These are phyloP conservation scores for Micractinium conductrix DNA, from an alignment of 139 green algal species.

Conservation along the genomic window DNA sequence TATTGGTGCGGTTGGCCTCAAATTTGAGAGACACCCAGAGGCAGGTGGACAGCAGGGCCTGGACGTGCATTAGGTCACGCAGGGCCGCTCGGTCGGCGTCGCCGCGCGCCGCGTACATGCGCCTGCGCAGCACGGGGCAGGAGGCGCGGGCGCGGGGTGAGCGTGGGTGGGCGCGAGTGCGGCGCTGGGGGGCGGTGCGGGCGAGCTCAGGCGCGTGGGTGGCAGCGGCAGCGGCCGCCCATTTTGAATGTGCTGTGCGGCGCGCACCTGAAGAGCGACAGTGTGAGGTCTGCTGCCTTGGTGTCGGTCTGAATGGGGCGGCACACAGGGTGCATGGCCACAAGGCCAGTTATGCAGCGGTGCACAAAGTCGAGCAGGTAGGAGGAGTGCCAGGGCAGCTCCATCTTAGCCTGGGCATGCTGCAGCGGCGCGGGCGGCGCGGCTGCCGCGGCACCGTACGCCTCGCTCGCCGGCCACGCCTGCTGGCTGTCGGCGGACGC, in stretches of 20 bases:
- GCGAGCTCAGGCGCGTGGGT: not conserved
- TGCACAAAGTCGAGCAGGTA: constrained; percentile 23
- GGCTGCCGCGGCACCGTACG: not conserved
- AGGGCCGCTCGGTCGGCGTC: not conserved
- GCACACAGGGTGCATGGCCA: not conserved
- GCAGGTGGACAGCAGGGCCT: constrained; percentile 13
- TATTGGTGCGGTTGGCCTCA: constrained; percentile 14
- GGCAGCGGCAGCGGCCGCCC: not conserved
- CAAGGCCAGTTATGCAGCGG: constrained; percentile 3
- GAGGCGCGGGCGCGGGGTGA: not conserved
- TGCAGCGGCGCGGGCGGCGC: not conserved
- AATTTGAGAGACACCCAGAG: constrained; percentile 29
- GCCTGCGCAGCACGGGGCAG: not conserved
- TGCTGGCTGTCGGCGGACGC: not conserved
- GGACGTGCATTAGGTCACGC: not conserved
- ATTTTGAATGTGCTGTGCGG: too few species aligned
- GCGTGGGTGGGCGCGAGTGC: not conserved
- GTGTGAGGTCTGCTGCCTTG: not conserved
- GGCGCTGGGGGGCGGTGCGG: not conserved
- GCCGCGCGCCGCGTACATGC: not conserved
- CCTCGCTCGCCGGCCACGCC: not conserved
- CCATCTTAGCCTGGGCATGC: not conserved
- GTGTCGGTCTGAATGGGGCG: not conserved
- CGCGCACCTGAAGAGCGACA: constrained; percentile 18
- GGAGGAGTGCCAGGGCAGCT: constrained; percentile 9